Conservation (phyloP, 148 eudicot species). For the Diospyros kaki region DNA sequence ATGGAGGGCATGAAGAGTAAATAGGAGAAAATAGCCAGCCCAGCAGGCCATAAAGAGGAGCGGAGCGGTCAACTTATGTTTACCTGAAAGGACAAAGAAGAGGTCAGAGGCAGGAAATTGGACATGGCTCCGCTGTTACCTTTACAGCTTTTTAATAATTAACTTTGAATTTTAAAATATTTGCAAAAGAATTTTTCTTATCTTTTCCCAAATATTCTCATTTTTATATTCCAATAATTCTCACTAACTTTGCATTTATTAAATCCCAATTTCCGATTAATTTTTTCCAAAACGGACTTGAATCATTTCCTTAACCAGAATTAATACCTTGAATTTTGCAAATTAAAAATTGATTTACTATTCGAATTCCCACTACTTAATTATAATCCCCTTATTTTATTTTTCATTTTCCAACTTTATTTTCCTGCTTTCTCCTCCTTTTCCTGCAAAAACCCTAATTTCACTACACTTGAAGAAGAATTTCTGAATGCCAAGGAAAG, state of each 20-base stretch:
- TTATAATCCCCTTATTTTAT: slow-evolving; percentile 36
- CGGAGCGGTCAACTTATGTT: slow-evolving; percentile 28
- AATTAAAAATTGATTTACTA: slow-evolving; percentile 44
- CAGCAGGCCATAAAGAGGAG: no score
- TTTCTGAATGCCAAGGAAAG: slow-evolving; percentile 35
- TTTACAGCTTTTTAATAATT: slow-evolving; percentile 59
- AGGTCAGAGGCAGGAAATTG: slow-evolving; percentile 38
- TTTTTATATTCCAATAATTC: slow-evolving; percentile 25
- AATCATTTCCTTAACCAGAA: slow-evolving; percentile 91
- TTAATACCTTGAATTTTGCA: slow-evolving; percentile 63
- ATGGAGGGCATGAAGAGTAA: no score
- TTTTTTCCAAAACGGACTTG: slow-evolving; percentile 85
- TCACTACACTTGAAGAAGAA: slow-evolving; percentile 30
- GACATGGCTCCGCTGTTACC: slow-evolving; percentile 46
- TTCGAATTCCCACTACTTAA: slow-evolving; percentile 46
- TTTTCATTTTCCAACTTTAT: slow-evolving; percentile 30
- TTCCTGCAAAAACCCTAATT: slow-evolving; percentile 67
- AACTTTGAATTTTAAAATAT: slow-evolving; percentile 27
- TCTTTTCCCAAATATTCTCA: slow-evolving; percentile 22
- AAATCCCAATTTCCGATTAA: slow-evolving; percentile 51
- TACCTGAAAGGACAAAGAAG: slow-evolving; percentile 45
- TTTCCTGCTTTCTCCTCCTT: slow-evolving; percentile 41
- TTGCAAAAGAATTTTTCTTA: slow-evolving; percentile 14
- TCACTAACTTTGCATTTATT: slow-evolving; percentile 41
- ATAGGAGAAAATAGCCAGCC: no score